Percentiles rank a stretch among this genome's conserved stretches.
Conservation (phyloP, 2,329 filamentous ascomycete genomes). For the Colletotrichum kahawae region DNA sequence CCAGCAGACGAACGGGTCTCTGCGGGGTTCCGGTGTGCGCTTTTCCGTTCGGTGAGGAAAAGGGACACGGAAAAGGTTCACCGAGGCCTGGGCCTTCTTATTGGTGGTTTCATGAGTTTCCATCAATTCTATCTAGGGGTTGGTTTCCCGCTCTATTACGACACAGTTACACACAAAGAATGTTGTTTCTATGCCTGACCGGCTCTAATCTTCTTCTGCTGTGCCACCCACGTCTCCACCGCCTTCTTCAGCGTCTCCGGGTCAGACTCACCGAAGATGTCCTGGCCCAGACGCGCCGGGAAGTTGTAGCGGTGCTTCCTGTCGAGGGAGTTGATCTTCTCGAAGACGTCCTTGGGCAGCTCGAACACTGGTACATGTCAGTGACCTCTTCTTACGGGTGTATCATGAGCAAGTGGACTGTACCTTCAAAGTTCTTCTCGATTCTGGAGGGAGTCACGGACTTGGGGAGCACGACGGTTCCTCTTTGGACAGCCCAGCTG, state of each 20-base stretch:
- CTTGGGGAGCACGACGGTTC: conserved; percentile 59
- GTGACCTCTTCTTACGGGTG: not conserved
- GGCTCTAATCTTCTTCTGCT: conserved; percentile 34
- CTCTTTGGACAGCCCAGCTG: conserved; percentile 59
- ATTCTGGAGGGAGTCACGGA: conserved; percentile 58
- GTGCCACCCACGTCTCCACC: conserved; percentile 37
- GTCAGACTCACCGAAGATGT: conserved; percentile 47
- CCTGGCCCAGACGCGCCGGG: conserved; percentile 42
- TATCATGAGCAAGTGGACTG: not conserved
- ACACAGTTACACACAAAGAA: not conserved
- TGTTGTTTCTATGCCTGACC: not conserved
- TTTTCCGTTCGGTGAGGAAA: conserved; percentile 16
- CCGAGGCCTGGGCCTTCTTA: not conserved
- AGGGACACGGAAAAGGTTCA: not conserved
- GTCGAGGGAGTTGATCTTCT: conserved; percentile 42
- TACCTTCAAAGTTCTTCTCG: conserved; percentile 45
- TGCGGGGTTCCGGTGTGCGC: not conserved
- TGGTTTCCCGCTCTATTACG: not conserved
- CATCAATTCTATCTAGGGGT: not conserved
- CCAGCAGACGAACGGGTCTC: not conserved
- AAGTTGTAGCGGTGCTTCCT: conserved; percentile 47
- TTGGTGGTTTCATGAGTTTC: not conserved
- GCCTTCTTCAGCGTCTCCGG: conserved; percentile 39
- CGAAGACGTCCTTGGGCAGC: conserved; percentile 38
- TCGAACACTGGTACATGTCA: conserved; percentile 31